Base-by-base conservation (phyloP, 1,284 basidiomycete species). In the Inonotus obliquus region DNA sequence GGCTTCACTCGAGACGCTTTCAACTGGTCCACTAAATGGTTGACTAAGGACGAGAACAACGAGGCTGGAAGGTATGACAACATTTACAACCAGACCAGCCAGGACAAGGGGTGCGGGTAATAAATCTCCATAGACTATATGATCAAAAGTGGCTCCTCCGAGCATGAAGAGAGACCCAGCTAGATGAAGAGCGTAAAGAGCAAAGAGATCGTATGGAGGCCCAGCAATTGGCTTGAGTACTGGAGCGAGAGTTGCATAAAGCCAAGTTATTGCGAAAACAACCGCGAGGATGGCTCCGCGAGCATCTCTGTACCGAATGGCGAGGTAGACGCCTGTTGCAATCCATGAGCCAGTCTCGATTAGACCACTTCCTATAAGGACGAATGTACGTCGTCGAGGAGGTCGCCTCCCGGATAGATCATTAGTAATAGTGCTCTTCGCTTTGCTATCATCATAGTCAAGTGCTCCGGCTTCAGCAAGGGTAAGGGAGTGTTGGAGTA, bases 11-110 rank as follows among this genome's bases (percentile, higher is more conserved):
- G 85, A 73, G 13, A 71, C 66, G 64, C 81, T 83, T 1, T n/a
- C n/a, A n/a, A n/a, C n/a, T n/a, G 87, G 86, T 27, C 84, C 67
- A 1, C 69, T 81, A 37, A 89, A 64, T 0, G 87, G 87, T 79
- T 87, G 89, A 9, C 68, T 72, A 25, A 85, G 62, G 6, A 85
- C 72, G 1, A 83, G 71, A 0, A 68, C 57, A n/a, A 87, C 64
- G 19, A 83, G 65, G 0, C 71, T 66, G 1, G 76, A 27, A 11
- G 81, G 65, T 0, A 73, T 76, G 3, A 73, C 61, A 13, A 86
- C 60, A 67, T 87, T 82, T 39, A 72, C 67, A n/a, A 70, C 69
- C 37, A 80, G 65, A 4, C 68, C 75, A 0, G 68, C 64, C 13
- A 79, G 51, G 1, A 70, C 66, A 7, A 70, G 51, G 6, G 69